Percentiles rank a stretch among this genome's conserved stretches.
Evolutionary conservation across 2,329 filamentous ascomycete genomes (phyloP).

Genomic region (Akanthomyces uredinophilus): DNA sequence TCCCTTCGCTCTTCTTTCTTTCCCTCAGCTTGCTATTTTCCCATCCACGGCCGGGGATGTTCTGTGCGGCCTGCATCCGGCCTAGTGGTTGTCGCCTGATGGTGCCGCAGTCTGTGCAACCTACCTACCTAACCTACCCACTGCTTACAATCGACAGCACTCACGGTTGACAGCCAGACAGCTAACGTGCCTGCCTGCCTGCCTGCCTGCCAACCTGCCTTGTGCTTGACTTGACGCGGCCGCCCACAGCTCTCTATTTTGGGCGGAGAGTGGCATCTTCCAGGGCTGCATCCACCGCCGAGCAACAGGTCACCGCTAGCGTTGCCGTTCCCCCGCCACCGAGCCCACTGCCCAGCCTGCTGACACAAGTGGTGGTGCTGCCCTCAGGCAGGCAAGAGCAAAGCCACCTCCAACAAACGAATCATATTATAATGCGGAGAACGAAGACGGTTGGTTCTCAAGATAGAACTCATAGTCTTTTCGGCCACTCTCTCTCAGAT

Average conservation of each 20-base stretch:
- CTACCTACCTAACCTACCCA: no score
- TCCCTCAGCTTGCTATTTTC: neutral
- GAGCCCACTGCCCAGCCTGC: neutral
- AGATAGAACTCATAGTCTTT: neutral
- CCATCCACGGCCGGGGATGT: neutral
- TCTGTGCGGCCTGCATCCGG: neutral
- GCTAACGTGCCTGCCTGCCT: no score
- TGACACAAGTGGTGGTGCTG: neutral
- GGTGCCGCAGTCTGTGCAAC: neutral
- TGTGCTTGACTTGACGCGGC: neutral
- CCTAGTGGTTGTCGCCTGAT: neutral
- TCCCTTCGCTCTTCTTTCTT: neutral
- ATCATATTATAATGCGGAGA: neutral
- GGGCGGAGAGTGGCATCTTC: neutral
- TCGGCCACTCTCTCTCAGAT: neutral
- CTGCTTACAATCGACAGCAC: no score
- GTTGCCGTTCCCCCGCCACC: conserved; percentile 4
- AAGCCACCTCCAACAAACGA: no score
- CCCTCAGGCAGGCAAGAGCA: neutral
- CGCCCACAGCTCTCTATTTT: neutral
- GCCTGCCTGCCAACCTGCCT: no score
- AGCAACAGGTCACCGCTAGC: neutral
- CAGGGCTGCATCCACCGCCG: neutral
- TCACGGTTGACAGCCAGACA: neutral
- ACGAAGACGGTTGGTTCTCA: neutral